phyloP scores from a whole-genome alignment of 768 basidiomycete genomes.

The Mrakia hoshinonis region DNA sequence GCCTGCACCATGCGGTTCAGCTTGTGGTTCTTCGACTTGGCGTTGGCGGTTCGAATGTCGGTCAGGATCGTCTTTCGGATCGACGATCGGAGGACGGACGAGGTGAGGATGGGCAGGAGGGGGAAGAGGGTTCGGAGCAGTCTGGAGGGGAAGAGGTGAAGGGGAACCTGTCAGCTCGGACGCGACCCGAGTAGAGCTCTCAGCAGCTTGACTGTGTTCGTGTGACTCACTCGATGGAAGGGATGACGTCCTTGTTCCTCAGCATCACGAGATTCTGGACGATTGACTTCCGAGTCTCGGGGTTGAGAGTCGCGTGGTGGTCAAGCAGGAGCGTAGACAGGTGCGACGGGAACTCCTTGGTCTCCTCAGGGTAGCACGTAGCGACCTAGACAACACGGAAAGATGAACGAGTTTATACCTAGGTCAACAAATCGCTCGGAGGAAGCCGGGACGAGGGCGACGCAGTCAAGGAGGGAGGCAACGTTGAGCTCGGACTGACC shows the following conservation, averaged over 20 bases:
- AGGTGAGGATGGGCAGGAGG: slow-evolving; percentile 85
- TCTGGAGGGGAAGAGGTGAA: slow-evolving; percentile 44
- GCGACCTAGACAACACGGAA: slow-evolving; percentile 51
- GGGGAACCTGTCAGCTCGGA: background rate
- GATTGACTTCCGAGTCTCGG: slow-evolving; percentile 73
- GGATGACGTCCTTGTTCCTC: slow-evolving; percentile 82
- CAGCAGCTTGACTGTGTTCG: background rate
- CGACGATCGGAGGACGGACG: slow-evolving; percentile 67
- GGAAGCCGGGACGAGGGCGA: background rate
- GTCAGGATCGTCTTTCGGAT: slow-evolving; percentile 89
- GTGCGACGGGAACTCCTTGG: slow-evolving; percentile 72
- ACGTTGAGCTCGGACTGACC: slow-evolving; percentile 41
- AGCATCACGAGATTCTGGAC: slow-evolving; percentile 89
- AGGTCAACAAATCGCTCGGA: background rate
- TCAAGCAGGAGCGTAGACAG: slow-evolving; percentile 69
- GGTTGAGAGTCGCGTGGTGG: slow-evolving; percentile 61
- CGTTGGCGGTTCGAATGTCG: slow-evolving; percentile 84
- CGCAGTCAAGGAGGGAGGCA: background rate
- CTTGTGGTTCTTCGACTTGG: slow-evolving; percentile 82
- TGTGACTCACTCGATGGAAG: slow-evolving; percentile 72
- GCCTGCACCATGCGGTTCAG: slow-evolving; percentile 92
- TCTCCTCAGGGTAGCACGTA: slow-evolving; percentile 86
- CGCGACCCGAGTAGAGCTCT: background rate
- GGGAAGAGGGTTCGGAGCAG: slow-evolving; percentile 87
- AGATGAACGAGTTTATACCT: background rate